phyloP scores from a whole-genome alignment of 805 yeast species.

The Torulaspora indica region DNA sequence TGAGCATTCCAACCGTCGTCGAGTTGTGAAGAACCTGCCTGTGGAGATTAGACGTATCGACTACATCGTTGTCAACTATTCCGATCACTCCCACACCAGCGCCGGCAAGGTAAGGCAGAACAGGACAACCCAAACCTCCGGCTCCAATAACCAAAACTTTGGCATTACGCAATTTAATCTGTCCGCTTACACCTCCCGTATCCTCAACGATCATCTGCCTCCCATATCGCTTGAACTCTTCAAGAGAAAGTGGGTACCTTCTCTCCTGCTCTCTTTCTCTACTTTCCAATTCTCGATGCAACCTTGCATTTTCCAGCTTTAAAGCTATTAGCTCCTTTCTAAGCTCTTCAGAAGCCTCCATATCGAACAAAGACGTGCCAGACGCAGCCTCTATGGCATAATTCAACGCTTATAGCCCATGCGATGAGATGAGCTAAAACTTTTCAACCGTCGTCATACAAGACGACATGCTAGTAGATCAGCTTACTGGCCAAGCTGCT shows the following conservation, averaged over 20 bases:
- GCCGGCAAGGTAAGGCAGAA: constrained; percentile 74
- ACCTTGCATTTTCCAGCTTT: constrained; percentile 27
- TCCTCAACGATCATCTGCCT: constrained; percentile 92
- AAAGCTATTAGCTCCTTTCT: constrained; percentile 24
- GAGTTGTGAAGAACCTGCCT: constrained; percentile 81
- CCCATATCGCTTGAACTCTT: constrained; percentile 82
- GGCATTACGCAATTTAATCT: constrained; percentile 51
- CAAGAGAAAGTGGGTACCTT: constrained; percentile 38
- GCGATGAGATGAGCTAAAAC: constrained; percentile 5
- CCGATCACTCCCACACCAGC: constrained; percentile 86
- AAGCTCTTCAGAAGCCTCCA: constrained; percentile 8
- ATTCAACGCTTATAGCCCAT: neutral
- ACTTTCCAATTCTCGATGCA: constrained; percentile 18
- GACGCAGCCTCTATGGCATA: neutral
- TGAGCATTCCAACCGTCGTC: constrained; percentile 58
- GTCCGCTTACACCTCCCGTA: constrained; percentile 53
- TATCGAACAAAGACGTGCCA: neutral
- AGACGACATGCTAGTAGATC: neutral
- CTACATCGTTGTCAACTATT: constrained; percentile 80
- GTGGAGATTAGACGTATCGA: constrained; percentile 81
- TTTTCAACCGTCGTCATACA: constrained; percentile 3
- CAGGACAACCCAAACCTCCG: constrained; percentile 96
- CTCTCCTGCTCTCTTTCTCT: neutral
- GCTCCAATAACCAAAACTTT: constrained; percentile 83
- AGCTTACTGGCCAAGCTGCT: neutral